phyloP scores from a whole-genome alignment of 2,329 filamentous ascomycete species.

The Beauveria sp. region DNA sequence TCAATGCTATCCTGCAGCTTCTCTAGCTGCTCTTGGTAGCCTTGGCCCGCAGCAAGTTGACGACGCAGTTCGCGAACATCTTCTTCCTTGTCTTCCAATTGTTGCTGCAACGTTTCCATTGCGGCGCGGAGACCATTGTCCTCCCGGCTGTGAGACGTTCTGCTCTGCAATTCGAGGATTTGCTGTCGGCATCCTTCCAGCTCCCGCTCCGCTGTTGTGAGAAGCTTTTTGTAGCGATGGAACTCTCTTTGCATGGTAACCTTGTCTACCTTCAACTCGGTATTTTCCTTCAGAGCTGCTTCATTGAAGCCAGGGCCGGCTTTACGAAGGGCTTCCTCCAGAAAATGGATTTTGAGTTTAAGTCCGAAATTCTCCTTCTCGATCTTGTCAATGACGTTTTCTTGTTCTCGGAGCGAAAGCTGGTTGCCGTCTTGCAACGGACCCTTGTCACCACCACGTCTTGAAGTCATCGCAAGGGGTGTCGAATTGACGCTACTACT shows the following conservation, averaged over 20 bases:
- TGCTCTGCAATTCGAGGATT: slow-evolving; percentile 74
- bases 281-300: slow-evolving; percentile 85
- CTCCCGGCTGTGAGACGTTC: slow-evolving; percentile 66
- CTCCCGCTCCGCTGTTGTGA: slow-evolving; percentile 76
- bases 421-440: slow-evolving; percentile 81
- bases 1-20: slow-evolving; percentile 66
- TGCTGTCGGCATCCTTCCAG: slow-evolving; percentile 78
- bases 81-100: slow-evolving; percentile 50
- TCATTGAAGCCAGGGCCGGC: slow-evolving; percentile 86
- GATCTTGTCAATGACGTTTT: slow-evolving; percentile 89
- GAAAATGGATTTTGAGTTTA: slow-evolving; percentile 93
- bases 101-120: slow-evolving; percentile 48
- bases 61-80: slow-evolving; percentile 54
- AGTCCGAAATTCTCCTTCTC: slow-evolving; percentile 98
- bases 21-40: slow-evolving; percentile 51
- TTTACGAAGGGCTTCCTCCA: slow-evolving; percentile 84
- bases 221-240: slow-evolving; percentile 74
- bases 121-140: slow-evolving; percentile 62
- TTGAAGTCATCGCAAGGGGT: slow-evolving; percentile 63
- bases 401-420: slow-evolving; percentile 86
- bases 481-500: slow-evolving; percentile 79
- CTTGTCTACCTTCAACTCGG: slow-evolving; percentile 88
- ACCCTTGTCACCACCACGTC: slow-evolving; percentile 53
- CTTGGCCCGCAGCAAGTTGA: slow-evolving; percentile 49
- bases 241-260: slow-evolving; percentile 85